A percentile compares a stretch with the other conserved stretches of the same genome.
Conservation (phyloP, 2,329 filamentous ascomycete species). For the Aspergillus sp. region DNA sequence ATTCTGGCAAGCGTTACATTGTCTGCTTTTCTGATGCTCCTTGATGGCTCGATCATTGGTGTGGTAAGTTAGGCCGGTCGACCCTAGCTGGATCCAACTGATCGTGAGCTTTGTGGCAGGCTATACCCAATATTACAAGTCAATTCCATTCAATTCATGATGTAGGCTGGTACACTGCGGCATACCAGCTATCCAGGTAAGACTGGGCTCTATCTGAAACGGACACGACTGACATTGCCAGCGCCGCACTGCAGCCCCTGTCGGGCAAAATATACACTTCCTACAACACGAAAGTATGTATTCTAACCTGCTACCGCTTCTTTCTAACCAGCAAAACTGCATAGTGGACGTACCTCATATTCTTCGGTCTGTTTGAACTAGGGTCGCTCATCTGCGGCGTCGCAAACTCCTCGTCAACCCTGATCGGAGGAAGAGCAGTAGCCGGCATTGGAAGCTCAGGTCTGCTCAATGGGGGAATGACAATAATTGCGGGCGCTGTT, state of each 20-base stretch:
- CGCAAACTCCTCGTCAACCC: background rate
- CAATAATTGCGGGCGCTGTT: background rate
- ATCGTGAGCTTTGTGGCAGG: background rate
- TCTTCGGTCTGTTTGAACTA: slow-evolving; percentile 3
- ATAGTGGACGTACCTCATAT: background rate
- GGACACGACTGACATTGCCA: background rate
- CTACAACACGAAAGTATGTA: background rate
- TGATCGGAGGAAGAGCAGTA: slow-evolving; percentile 5
- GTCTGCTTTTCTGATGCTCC: background rate
- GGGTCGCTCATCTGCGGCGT: slow-evolving; percentile 5
- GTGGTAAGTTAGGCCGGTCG: background rate
- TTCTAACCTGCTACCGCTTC: background rate
- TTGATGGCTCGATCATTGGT: background rate
- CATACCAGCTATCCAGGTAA: background rate
- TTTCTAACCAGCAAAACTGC: too few relatives aligned
- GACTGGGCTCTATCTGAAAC: background rate
- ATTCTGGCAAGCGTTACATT: background rate
- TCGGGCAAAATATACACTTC: slow-evolving; percentile 5
- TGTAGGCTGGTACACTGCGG: slow-evolving; percentile 6
- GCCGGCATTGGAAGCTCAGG: slow-evolving; percentile 1
- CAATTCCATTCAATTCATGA: slow-evolving; percentile 1
- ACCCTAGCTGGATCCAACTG: background rate
- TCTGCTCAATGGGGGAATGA: slow-evolving; percentile 1
- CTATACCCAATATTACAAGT: background rate
- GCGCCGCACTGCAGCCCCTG: slow-evolving; percentile 1